A percentile compares a stretch with the other conserved stretches of the same genome.
These are phyloP conservation scores for Scedosporium dehoogii DNA, from an alignment of 2,329 filamentous ascomycete genomes.

Conservation along the genomic window DNA sequence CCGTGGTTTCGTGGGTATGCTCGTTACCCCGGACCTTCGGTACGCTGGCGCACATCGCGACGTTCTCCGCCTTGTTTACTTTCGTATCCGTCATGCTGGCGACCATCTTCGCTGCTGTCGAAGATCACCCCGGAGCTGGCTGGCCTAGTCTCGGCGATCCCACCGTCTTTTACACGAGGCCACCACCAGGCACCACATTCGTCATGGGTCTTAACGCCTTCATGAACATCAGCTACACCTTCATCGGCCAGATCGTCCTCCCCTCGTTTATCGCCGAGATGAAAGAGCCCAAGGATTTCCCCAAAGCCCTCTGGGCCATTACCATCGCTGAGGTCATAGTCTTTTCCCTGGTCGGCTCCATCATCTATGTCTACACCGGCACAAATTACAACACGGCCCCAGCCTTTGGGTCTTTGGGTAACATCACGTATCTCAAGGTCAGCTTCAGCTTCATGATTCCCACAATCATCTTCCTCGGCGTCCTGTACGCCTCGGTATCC, in stretches of 20 bases:
- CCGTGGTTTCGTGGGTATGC: slow-evolving; percentile 64
- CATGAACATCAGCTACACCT: slow-evolving; percentile 92
- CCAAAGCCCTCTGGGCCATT: slow-evolving; percentile 84
- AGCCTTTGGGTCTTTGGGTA: slow-evolving; percentile 74
- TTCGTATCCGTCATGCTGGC: slow-evolving; percentile 82
- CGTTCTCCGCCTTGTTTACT: slow-evolving; percentile 74
- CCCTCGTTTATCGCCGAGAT: slow-evolving; percentile 95
- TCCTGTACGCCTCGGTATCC: slow-evolving; percentile 82
- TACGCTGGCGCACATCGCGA: slow-evolving; percentile 69
- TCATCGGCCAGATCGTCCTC: slow-evolving; percentile 90
- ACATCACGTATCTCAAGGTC: slow-evolving; percentile 69
- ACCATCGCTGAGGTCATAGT: slow-evolving; percentile 81
- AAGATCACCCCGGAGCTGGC: slow-evolving; percentile 48
- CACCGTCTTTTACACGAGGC: slow-evolving; percentile 53
- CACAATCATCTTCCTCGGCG: slow-evolving; percentile 84
- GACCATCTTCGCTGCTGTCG: slow-evolving; percentile 69
- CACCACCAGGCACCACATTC: slow-evolving; percentile 63
- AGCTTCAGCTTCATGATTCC: slow-evolving; percentile 94
- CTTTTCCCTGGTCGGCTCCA: slow-evolving; percentile 70
- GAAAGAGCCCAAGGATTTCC: slow-evolving; percentile 72
- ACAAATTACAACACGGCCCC: slow-evolving; percentile 82
- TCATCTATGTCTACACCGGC: slow-evolving; percentile 81
- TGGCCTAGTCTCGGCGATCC: slow-evolving; percentile 41
- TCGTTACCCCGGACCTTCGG: slow-evolving; percentile 81
- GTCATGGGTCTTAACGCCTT: slow-evolving; percentile 78